Conservation (phyloP, 495 filamentous ascomycete species). For the Saxophila tyrrhenica region DNA sequence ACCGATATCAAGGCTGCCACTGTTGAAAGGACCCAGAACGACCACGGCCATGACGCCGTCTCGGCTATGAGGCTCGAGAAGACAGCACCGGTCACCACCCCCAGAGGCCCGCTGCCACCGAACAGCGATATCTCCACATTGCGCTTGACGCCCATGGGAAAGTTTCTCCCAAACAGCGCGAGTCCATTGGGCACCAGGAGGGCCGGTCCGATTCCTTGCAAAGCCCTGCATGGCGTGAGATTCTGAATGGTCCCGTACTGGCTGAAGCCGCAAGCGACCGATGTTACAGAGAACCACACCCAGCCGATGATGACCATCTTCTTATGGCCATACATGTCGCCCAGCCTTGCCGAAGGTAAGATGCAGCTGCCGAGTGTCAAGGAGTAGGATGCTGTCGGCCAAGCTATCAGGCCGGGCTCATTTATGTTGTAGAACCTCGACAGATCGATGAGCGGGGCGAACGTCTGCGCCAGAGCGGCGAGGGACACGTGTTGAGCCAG, state of each 20-base stretch:
- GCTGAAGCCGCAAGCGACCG: conserved; percentile 41
- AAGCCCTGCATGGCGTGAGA: conserved; percentile 23
- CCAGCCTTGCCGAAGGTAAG: conserved; percentile 4
- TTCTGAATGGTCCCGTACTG: conserved; percentile 17
- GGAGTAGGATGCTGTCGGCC: conserved; percentile 8
- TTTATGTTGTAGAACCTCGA: background rate
- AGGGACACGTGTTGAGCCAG: background rate
- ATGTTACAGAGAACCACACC: conserved; percentile 11
- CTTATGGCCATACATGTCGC: conserved; percentile 12
- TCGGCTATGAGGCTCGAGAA: conserved; percentile 42
- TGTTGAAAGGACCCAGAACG: conserved; percentile 45
- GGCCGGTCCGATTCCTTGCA: conserved; percentile 29
- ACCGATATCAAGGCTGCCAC: conserved; percentile 31
- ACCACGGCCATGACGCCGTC: conserved; percentile 52
- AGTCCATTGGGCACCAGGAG: conserved; percentile 25
- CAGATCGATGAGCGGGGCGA: background rate
- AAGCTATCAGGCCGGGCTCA: background rate
- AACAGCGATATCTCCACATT: conserved; percentile 52
- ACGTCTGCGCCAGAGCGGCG: background rate
- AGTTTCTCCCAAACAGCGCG: conserved; percentile 36
- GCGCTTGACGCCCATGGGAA: conserved; percentile 42
- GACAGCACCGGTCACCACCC: conserved; percentile 39
- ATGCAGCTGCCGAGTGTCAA: conserved; percentile 16
- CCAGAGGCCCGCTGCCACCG: conserved; percentile 43
- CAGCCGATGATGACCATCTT: conserved; percentile 3